Evolutionary conservation across 2,329 filamentous ascomycete genomes (phyloP), one percentile per base, ranked within the genome.

Genomic region (Zasmidium cellare): DNA sequence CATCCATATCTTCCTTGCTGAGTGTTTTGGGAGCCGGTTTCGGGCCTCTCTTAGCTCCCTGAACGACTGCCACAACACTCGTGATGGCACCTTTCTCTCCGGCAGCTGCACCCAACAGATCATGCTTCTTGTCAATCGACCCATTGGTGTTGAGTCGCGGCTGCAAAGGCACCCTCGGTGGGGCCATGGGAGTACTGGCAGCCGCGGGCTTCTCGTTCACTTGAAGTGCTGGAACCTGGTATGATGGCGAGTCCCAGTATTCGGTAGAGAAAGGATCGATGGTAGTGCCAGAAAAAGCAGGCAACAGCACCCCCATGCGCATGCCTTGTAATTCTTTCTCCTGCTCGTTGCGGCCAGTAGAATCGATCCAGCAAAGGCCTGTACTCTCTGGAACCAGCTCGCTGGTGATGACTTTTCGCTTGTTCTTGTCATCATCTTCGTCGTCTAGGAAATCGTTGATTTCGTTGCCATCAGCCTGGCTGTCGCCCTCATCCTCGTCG

Each of bases 371-470:
- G 71, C 89, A 94, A 9, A 97, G 77, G 0, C 93, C 94, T 2
- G 87, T 91, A 70, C 83, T 89, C 45, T 89, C 79, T 0, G 92
- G 91, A 69, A 92, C 85, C 68, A 96, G 81, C 63, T 90, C 86
- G 25, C 87, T 85, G 28, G 79, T 84, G 67, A 83, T 77, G 6
- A 82, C 73, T 76, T 87, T 74, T 71, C 83, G 77, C 79, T 84
- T 82, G 75, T 79, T 71, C 77, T 83, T 69, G 53, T 61, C 63
- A 55, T 72, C 71, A 23, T 96, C 90, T 5, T 90, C 90, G 67
- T 96, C 91, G 65, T 96, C 92, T 1, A 97, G 79, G 69, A 97
- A 97, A 18, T 87, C 92, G 3, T 91, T 90, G 87, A 96, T 89
- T 59, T 96, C 92, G 61, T 90, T 89, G 16, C 90, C 89, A n/a